phyloP scores from a whole-genome alignment of 495 filamentous ascomycete species.

The Mytilinidion resinicola region DNA sequence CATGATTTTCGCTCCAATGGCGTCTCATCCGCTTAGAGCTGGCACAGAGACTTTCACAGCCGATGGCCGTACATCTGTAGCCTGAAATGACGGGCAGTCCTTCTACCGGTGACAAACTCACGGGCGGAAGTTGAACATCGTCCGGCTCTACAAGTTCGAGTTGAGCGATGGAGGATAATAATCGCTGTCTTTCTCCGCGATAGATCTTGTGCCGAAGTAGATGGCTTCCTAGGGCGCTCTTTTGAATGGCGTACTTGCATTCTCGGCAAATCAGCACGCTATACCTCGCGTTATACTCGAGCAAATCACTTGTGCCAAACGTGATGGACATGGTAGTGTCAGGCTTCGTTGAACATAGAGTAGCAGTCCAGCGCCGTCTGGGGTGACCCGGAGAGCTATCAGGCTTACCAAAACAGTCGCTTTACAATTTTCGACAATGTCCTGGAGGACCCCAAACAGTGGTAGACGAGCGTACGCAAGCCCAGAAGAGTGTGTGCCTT shows the following conservation, averaged over 20 bases:
- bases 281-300: slow-evolving; percentile 31
- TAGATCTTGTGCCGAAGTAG: slow-evolving; percentile 38
- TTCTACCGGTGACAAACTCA: slow-evolving; percentile 27
- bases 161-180: slow-evolving; percentile 28
- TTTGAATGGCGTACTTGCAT: slow-evolving; percentile 40
- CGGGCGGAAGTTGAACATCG: slow-evolving; percentile 26
- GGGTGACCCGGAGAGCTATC: background rate
- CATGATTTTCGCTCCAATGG: slow-evolving; percentile 35
- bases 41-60: slow-evolving; percentile 31
- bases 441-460: background rate
- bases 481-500: too few relatives aligned
- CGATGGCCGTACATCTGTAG: slow-evolving; percentile 27
- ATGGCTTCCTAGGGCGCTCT: slow-evolving; percentile 35
- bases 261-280: slow-evolving; percentile 36
- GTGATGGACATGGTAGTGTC: slow-evolving; percentile 6
- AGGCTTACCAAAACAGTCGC: background rate
- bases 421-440: background rate
- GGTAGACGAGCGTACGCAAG: too few relatives aligned
- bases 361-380: background rate
- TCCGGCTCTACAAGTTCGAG: slow-evolving; percentile 31
- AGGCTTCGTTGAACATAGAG: background rate
- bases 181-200: slow-evolving; percentile 28
- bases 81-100: slow-evolving; percentile 32
- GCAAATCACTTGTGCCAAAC: slow-evolving; percentile 22
- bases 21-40: slow-evolving; percentile 35